These are phyloP conservation scores for Penicillium odoratum DNA, from an alignment of 495 filamentous ascomycete genomes.

Conservation along the genomic window DNA sequence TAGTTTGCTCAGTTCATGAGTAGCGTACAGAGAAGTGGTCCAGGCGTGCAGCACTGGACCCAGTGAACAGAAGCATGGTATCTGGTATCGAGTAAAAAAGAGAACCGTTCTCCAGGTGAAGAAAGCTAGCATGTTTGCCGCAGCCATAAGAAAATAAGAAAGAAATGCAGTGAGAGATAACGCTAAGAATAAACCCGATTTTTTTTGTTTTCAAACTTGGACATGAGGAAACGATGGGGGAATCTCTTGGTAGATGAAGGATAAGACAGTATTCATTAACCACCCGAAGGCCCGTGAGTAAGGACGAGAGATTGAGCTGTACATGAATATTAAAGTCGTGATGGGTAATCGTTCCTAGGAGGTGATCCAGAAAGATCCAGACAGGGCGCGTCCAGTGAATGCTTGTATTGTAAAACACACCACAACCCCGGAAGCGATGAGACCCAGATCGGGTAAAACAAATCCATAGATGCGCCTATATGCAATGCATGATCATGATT, in stretches of 20 bases:
- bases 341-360: slow-evolving; percentile 8
- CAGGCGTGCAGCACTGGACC: slow-evolving; percentile 6
- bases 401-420: slow-evolving; percentile 19
- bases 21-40: slow-evolving; percentile 28
- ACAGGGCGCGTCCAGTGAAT: slow-evolving; percentile 23
- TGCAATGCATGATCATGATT: slow-evolving; percentile 51
- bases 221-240: slow-evolving; percentile 6
- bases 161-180: slow-evolving; percentile 8
- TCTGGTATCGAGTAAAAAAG: slow-evolving; percentile 36
- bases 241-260: slow-evolving; percentile 6
- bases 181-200: slow-evolving; percentile 14
- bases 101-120: slow-evolving; percentile 18
- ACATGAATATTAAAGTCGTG: slow-evolving; percentile 45
- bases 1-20: slow-evolving; percentile 12
- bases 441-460: slow-evolving; percentile 28
- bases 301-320: slow-evolving; percentile 37
- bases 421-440: slow-evolving; percentile 18
- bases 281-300: slow-evolving; percentile 14
- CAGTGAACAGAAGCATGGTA: slow-evolving; percentile 29
- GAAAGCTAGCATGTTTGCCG: slow-evolving; percentile 22
- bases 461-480: slow-evolving; percentile 43
- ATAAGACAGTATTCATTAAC: slow-evolving; percentile 18
- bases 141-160: slow-evolving; percentile 2
- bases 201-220: slow-evolving; percentile 17
- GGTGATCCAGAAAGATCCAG: slow-evolving; percentile 21